These are phyloP conservation scores for Curvularia spicifera DNA, from an alignment of 2,329 filamentous ascomycete species.

Conservation along the genomic window DNA sequence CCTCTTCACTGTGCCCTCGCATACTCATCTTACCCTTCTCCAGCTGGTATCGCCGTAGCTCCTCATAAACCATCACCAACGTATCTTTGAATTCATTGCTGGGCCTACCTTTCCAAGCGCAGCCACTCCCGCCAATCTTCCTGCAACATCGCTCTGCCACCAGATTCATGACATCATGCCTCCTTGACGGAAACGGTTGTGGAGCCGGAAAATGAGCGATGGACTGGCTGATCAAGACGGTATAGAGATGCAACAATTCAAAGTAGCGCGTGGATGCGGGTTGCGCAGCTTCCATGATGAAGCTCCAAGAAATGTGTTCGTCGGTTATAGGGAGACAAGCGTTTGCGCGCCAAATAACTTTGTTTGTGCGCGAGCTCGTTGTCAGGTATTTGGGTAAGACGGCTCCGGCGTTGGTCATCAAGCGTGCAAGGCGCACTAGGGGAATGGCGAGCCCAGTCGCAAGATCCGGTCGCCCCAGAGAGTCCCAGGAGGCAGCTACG, in stretches of 20 bases:
- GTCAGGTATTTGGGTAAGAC: constrained; percentile 36
- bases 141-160: constrained; percentile 38
- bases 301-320: constrained; percentile 31
- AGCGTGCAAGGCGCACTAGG: constrained; percentile 38
- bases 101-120: constrained; percentile 25
- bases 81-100: constrained; percentile 34
- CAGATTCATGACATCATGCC: constrained; percentile 35
- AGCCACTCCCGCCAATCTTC: constrained; percentile 26
- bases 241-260: constrained; percentile 40
- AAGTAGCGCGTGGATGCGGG: constrained; percentile 26
- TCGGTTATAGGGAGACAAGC: constrained; percentile 26
- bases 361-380: constrained; percentile 27
- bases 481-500: constrained; percentile 35
- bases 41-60: constrained; percentile 34
- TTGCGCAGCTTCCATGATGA: constrained; percentile 30
- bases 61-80: constrained; percentile 35
- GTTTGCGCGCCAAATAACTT: constrained; percentile 42
- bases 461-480: constrained; percentile 31
- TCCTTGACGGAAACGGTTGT: constrained; percentile 17
- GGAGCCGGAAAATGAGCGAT: constrained; percentile 27
- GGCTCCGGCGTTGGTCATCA: constrained; percentile 34
- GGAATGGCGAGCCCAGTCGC: constrained; percentile 37
- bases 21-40: constrained; percentile 35
- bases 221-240: constrained; percentile 40
- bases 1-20: constrained; percentile 35